Base-by-base conservation (phyloP, 2,329 filamentous ascomycete genomes). In the Scedosporium boydii region DNA sequence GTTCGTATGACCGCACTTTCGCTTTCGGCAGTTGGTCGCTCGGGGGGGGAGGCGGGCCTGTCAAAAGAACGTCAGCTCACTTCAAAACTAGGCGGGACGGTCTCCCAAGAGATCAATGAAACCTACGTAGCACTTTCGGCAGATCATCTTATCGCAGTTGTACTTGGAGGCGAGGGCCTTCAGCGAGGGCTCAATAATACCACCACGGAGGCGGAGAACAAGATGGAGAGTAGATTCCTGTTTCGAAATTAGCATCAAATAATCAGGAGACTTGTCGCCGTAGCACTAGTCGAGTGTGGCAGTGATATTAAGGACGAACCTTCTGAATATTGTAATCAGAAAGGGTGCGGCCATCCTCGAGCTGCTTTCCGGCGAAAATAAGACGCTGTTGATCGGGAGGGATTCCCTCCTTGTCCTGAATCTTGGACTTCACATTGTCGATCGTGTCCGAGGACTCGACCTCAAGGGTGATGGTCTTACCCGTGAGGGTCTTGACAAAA, bases 91-190 rank as follows among this genome's bases (percentile, higher is more conserved):
- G 3, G 18, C 14, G 18, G 12, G 34, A 27, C 6, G 26, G 14
- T 41, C 21, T 3, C 27, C 23, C 18, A 3, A 21, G 29, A 5
- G 6, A 51, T 58, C 41, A 59, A 16, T 58, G 64, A 57, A 63
- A 87, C 89, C 73, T 88, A 95, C 91, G 82, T 98, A 98, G 90
- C 95, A 99, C 90, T 99, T 98, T 86, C 95, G 93, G 91, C 95
- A 98, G 82, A 98, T 96, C 89, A 93, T 93, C 89, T 97, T 97
- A 72, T 98, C 95, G 90, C 93, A 98, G 89, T 99, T 98, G 88
- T 96, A 98, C 87, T 97, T 97, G 85, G 89, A 93, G 77, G 93
- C 93, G 69, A 98, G 88, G 71, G 91, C 93, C 89, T 98, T 98
- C 75, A 98, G 88, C 74, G 93, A 97, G 74, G 95, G 95, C 87